Conservation (phyloP, 2,329 filamentous ascomycete genomes). For the Fonsecaea monophora region DNA sequence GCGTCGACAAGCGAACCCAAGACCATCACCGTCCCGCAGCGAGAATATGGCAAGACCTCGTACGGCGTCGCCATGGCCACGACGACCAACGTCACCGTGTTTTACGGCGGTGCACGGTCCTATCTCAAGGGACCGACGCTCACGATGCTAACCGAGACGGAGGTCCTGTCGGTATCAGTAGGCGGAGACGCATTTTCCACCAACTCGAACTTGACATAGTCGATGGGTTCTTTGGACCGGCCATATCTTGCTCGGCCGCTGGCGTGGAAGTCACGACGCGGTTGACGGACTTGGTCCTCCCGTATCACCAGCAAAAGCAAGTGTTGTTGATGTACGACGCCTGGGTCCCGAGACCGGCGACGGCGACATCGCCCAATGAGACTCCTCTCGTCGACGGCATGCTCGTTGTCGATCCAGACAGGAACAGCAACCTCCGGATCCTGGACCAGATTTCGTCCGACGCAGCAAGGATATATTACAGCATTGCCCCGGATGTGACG, state of each 20-base stretch:
- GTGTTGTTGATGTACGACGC: conserved; percentile 8
- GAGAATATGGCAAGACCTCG: conserved; percentile 11
- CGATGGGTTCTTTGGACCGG: conserved; percentile 11
- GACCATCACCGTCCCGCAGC: conserved; percentile 42
- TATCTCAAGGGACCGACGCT: conserved; percentile 17
- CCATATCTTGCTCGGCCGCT: conserved; percentile 5
- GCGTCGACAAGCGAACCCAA: conserved; percentile 51
- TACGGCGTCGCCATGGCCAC: not conserved
- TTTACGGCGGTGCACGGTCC: conserved; percentile 15
- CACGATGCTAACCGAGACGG: conserved; percentile 9
- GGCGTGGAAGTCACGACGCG: conserved; percentile 5
- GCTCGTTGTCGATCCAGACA: conserved; percentile 10
- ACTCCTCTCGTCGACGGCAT: conserved; percentile 4
- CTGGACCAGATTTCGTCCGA: conserved; percentile 18
- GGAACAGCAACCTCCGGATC: conserved; percentile 16
- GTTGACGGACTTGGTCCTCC: conserved; percentile 8
- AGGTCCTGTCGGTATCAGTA: not conserved
- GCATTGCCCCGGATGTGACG: not conserved
- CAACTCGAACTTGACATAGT: conserved; percentile 2
- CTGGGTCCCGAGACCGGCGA: conserved; percentile 5
- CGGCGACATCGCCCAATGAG: not conserved
- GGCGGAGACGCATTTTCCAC: not conserved
- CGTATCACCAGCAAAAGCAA: conserved; percentile 6
- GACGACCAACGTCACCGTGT: conserved; percentile 8
- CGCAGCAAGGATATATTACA: conserved; percentile 18